Conservation (phyloP, 1,284 basidiomycete genomes). For the Cutaneotrichosporon cavernicola region DNA sequence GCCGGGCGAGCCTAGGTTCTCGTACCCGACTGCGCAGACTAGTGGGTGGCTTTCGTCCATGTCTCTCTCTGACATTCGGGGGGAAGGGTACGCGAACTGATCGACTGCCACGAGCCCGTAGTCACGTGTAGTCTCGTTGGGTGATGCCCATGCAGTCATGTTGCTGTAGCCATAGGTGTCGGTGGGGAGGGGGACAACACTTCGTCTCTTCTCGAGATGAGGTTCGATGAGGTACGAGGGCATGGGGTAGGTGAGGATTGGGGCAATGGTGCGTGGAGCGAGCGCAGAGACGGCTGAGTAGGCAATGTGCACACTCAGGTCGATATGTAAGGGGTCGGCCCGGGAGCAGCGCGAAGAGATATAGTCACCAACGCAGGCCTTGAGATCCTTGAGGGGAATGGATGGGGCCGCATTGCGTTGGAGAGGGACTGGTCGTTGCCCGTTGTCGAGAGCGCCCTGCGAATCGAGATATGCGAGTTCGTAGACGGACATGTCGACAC, state of each 20-base stretch:
- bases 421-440: constrained; percentile 38
- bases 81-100: background rate
- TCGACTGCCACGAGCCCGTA: background rate
- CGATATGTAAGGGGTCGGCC: constrained; percentile 42
- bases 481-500: constrained; percentile 45
- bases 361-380: constrained; percentile 35
- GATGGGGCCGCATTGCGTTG: constrained; percentile 42
- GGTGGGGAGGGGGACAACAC: constrained; percentile 3
- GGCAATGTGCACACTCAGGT: constrained; percentile 45
- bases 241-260: constrained; percentile 26
- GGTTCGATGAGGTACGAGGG: background rate
- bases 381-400: constrained; percentile 32
- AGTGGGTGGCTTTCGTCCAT: background rate
- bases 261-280: constrained; percentile 12
- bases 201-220: constrained; percentile 6
- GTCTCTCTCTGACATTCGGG: background rate
- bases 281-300: constrained; percentile 20
- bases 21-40: constrained; percentile 6
- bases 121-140: background rate
- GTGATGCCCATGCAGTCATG: background rate
- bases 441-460: constrained; percentile 39
- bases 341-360: constrained; percentile 30
- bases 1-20: constrained; percentile 8
- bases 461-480: constrained; percentile 48
- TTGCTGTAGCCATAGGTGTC: background rate